Conservation (phyloP, 139 green algal genomes). For the Chlorella sp. region DNA sequence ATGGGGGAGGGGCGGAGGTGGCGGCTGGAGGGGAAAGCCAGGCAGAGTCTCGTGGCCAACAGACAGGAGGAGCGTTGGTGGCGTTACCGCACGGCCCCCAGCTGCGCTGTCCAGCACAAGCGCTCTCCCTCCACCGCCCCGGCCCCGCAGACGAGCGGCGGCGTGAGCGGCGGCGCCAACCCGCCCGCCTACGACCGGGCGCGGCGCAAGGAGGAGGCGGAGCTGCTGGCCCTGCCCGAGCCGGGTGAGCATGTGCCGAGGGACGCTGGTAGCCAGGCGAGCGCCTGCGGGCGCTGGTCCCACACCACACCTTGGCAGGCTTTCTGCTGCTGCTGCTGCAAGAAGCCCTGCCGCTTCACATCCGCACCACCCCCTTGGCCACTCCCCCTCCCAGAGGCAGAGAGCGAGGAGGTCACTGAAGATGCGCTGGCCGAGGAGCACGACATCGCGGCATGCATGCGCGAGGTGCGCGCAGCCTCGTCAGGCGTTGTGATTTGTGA, state of each 20-base stretch:
- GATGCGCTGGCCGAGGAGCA: slow-evolving; percentile 30
- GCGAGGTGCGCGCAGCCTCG: no score
- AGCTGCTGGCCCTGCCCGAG: slow-evolving; percentile 24
- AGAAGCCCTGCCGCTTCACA: no score
- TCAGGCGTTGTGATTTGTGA: no score
- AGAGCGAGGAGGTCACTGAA: slow-evolving; percentile 18
- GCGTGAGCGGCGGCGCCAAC: slow-evolving; percentile 56
- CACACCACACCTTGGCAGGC: no score
- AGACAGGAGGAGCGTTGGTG: no score
- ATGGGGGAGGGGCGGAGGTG: no score
- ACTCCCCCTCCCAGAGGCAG: neutral
- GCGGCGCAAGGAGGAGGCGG: slow-evolving; percentile 9
- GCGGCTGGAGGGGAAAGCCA: no score
- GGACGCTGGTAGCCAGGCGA: no score
- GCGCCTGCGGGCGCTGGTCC: no score
- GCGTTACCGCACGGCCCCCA: neutral
- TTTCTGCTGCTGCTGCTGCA: no score
- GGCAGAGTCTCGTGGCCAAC: no score
- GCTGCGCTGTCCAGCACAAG: neutral
- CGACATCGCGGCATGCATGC: slow-evolving; percentile 32
- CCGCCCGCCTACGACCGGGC: slow-evolving; percentile 63
- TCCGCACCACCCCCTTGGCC: neutral
- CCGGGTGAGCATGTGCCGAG: slow-evolving; percentile 3
- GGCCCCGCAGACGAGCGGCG: slow-evolving; percentile 46
- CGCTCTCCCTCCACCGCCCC: neutral